Conservation (phyloP, 495 filamentous ascomycete genomes). For the Tricharina praecox region DNA sequence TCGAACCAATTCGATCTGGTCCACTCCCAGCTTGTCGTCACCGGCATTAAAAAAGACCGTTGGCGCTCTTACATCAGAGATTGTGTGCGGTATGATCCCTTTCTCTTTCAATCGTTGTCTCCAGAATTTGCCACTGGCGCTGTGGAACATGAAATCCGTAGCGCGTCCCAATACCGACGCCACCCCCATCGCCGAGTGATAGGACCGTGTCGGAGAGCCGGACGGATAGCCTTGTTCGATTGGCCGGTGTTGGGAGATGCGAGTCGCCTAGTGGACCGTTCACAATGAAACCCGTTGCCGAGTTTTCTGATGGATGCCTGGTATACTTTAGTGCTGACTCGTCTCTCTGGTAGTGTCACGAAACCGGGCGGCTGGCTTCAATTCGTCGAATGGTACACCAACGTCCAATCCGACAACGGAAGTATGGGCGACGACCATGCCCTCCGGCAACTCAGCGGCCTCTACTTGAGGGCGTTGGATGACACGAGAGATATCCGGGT, state of each 20-base stretch:
- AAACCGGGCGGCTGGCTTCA: constrained; percentile 75
- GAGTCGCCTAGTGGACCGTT: no score
- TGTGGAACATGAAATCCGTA: no score
- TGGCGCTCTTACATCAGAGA: constrained; percentile 72
- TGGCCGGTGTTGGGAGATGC: no score
- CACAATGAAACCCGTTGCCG: no score
- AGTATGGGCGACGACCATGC: constrained; percentile 54
- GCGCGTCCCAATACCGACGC: no score
- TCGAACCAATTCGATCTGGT: constrained; percentile 74
- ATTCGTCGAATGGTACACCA: constrained; percentile 75
- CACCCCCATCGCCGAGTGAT: no score
- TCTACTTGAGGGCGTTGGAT: constrained; percentile 48
- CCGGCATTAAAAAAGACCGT: constrained; percentile 56
- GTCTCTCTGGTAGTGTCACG: no score
- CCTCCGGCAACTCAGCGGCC: constrained; percentile 54
- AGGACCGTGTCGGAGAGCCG: no score
- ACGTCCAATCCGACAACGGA: constrained; percentile 81
- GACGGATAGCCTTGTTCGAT: no score
- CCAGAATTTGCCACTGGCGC: no score
- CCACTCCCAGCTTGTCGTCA: constrained; percentile 63
- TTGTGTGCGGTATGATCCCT: constrained; percentile 40
- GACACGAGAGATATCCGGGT: constrained; percentile 55
- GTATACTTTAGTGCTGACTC: no score
- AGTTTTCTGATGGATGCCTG: no score
- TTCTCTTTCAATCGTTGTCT: neutral